A percentile compares a stretch with the other conserved stretches of the same genome.
Evolutionary conservation across 345 rosid genomes (phyloP).

Genomic region (Limnanthes douglasii): DNA sequence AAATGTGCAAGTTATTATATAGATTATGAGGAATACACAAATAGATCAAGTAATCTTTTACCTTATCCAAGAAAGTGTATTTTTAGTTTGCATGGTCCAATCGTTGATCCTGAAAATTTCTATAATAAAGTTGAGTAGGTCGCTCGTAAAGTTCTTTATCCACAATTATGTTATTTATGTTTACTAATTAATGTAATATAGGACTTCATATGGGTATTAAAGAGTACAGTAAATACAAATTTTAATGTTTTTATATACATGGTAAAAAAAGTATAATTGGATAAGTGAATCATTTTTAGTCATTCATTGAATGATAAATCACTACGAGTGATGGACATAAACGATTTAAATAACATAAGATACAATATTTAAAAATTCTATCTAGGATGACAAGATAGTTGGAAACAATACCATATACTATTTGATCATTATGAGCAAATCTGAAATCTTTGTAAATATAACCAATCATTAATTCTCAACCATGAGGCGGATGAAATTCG

Average conservation of each 20-base stretch:
- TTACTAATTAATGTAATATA: no score
- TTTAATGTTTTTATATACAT: not conserved
- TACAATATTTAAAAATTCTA: not conserved
- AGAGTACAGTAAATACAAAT: no score
- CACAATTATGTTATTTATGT: no score
- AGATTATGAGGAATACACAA: not conserved
- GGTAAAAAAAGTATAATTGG: not conserved
- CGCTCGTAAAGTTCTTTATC: not conserved
- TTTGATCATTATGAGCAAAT: no score
- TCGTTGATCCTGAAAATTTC: no score
- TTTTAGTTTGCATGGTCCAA: no score
- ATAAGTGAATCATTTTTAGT: not conserved
- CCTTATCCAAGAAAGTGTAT: not conserved
- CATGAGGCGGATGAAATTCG: no score
- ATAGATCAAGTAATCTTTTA: not conserved
- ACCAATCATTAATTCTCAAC: no score
- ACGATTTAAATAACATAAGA: not conserved
- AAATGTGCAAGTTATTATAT: not conserved
- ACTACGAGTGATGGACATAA: not conserved
- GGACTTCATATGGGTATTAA: no score
- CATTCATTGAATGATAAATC: not conserved
- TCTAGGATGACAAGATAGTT: not conserved
- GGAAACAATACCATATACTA: no score
- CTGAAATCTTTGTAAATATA: no score
- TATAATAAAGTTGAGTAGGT: not conserved